A percentile compares a stretch with the other conserved stretches of the same genome.
These are phyloP conservation scores for Lophium mytilinum DNA, from an alignment of 495 filamentous ascomycete species.

Conservation along the genomic window DNA sequence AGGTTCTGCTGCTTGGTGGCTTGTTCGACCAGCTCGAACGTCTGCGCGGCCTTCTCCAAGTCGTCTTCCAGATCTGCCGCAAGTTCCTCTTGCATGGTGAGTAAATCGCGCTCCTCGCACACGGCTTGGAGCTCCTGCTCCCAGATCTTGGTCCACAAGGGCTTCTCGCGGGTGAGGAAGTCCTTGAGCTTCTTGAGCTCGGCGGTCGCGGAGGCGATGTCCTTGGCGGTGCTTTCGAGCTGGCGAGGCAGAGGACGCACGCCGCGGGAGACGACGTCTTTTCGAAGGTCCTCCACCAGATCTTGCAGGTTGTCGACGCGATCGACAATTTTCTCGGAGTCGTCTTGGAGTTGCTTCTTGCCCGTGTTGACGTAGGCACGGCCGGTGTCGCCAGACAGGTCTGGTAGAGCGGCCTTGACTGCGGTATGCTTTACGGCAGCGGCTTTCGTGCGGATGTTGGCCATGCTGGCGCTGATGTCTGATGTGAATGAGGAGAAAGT, in stretches of 20 bases:
- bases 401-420: conserved; percentile 53
- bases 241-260: conserved; percentile 89
- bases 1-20: conserved; percentile 93
- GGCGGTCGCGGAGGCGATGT: conserved; percentile 68
- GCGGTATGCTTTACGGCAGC: conserved; percentile 68
- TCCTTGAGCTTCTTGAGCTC: conserved; percentile 95
- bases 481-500: conserved; percentile 86
- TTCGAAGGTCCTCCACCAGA: conserved; percentile 89
- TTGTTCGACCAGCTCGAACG: conserved; percentile 89
- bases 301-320: conserved; percentile 96
- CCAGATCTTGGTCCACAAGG: conserved; percentile 97
- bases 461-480: conserved; percentile 83
- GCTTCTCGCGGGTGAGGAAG: conserved; percentile 83
- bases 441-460: conserved; percentile 69
- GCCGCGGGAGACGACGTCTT: conserved; percentile 89
- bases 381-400: conserved; percentile 61
- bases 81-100: conserved; percentile 90
- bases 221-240: conserved; percentile 78
- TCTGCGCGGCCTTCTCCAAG: conserved; percentile 85
- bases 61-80: conserved; percentile 88
- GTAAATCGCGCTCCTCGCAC: conserved; percentile 86
- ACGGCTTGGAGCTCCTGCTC: conserved; percentile 91
- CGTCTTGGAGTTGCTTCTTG: conserved; percentile 72
- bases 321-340: conserved; percentile 79
- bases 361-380: conserved; percentile 76